Conservation (phyloP, 768 basidiomycete species). For the Mycena haematopus region DNA sequence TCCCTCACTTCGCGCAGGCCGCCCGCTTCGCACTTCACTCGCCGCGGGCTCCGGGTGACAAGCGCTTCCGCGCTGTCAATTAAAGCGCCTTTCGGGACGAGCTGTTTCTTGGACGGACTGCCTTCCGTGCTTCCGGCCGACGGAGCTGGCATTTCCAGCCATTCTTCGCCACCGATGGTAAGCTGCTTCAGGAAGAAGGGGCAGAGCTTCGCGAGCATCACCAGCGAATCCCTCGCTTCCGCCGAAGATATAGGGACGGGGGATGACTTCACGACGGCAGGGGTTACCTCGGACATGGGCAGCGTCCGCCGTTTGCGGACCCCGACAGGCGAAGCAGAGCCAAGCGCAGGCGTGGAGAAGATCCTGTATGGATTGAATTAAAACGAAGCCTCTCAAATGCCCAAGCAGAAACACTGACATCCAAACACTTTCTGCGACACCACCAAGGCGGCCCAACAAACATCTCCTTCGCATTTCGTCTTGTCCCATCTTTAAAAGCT, state of each 20-base stretch:
- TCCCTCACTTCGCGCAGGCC: conserved; percentile 83
- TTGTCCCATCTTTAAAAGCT: conserved; percentile 73
- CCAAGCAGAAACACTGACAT: conserved; percentile 59
- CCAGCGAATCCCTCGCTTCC: conserved; percentile 78
- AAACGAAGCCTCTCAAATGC: background rate
- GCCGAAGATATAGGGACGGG: conserved; percentile 79
- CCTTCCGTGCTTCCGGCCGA: conserved; percentile 34
- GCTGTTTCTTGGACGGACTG: conserved; percentile 52
- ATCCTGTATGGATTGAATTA: conserved; percentile 51
- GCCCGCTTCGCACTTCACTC: conserved; percentile 73
- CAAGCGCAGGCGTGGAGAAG: conserved; percentile 66
- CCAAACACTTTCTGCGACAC: conserved; percentile 89
- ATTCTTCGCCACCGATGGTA: conserved; percentile 62
- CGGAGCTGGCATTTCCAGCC: conserved; percentile 68
- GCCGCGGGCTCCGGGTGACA: conserved; percentile 71
- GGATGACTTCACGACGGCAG: conserved; percentile 80
- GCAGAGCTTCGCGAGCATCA: conserved; percentile 69
- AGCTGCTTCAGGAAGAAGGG: conserved; percentile 81
- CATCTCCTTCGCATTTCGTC: conserved; percentile 81
- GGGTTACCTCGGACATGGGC: conserved; percentile 67
- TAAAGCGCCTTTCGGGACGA: conserved; percentile 49
- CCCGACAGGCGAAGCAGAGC: conserved; percentile 58
- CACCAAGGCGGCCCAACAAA: conserved; percentile 75
- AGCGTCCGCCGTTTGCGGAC: conserved; percentile 75
- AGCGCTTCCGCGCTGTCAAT: conserved; percentile 67